Conservation (phyloP, 2,329 filamentous ascomycete species). For the Ceratocystis lukuohia region DNA sequence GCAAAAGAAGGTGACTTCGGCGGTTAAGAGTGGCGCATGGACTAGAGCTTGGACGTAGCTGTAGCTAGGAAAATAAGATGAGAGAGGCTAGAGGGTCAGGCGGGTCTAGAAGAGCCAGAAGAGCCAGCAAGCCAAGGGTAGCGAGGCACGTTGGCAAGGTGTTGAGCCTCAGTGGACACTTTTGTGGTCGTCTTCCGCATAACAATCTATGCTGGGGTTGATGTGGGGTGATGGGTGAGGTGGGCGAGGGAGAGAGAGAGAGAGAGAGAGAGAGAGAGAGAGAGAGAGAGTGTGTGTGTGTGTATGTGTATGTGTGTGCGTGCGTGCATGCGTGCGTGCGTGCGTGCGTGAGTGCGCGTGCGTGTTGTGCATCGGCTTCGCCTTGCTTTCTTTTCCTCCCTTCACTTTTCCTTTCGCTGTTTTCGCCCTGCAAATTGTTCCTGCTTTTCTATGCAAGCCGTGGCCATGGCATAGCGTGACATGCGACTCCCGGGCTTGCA, state of each 20-base stretch:
- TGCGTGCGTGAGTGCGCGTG: too few relatives aligned
- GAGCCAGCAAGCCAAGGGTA: background rate
- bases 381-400: background rate
- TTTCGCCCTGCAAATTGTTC: background rate
- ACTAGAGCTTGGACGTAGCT: conserved; percentile 4
- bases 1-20: background rate
- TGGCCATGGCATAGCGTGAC: background rate
- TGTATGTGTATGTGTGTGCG: background rate
- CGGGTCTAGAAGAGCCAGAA: background rate
- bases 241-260: background rate
- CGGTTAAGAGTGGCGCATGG: background rate
- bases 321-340: background rate
- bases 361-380: background rate
- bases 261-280: background rate
- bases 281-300: background rate
- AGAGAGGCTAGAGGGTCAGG: background rate
- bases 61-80: background rate
- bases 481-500: background rate
- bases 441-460: too few relatives aligned
- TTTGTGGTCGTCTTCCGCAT: too few relatives aligned
- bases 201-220: background rate
- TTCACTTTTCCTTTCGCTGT: background rate
- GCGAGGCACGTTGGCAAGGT: background rate
- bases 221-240: background rate
- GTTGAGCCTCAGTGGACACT: background rate